These are phyloP conservation scores for Cutaneotrichosporon sp. DNA, from an alignment of 1,284 basidiomycete species.

Conservation along the genomic window DNA sequence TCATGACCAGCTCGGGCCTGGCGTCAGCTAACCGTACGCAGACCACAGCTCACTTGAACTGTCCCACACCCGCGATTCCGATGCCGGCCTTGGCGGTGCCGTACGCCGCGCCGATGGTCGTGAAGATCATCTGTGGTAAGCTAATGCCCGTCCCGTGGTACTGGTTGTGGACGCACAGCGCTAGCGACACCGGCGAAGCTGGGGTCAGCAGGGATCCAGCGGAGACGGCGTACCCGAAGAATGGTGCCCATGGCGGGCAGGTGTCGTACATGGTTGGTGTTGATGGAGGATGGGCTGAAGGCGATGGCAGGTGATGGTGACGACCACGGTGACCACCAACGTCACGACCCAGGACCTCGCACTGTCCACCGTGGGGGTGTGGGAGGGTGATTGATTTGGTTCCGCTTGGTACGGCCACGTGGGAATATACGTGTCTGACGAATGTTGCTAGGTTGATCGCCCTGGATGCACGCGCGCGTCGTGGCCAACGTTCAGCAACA, in stretches of 20 bases:
- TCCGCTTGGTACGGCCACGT: neutral
- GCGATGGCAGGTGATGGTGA: too few species aligned
- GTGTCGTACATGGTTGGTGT: conserved; percentile 51
- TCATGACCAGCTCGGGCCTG: conserved; percentile 97
- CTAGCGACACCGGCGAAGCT: conserved; percentile 50
- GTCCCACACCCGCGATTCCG: conserved; percentile 93
- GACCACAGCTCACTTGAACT: conserved; percentile 66
- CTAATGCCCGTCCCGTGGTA: too few species aligned
- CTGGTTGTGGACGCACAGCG: conserved; percentile 40
- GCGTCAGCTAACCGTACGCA: conserved; percentile 4
- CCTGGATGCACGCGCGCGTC: conserved; percentile 11
- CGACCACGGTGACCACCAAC: conserved; percentile 3
- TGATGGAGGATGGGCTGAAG: conserved; percentile 10
- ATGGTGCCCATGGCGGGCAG: conserved; percentile 54
- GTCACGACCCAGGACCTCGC: conserved; percentile 5
- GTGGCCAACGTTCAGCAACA: conserved; percentile 9
- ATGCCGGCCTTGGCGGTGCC: conserved; percentile 98
- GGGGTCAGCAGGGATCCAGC: conserved; percentile 6
- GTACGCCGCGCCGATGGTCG: conserved; percentile 87
- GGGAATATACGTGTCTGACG: neutral
- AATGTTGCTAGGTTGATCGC: neutral
- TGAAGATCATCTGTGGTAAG: conserved; percentile 49
- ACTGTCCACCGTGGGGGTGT: neutral
- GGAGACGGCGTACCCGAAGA: conserved; percentile 48
- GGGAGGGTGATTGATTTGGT: conserved; percentile 4